Evolutionary conservation across 2,329 filamentous ascomycete genomes (phyloP), one percentile per base, ranked within the genome.

Genomic region (Colletotrichum paranaense): DNA sequence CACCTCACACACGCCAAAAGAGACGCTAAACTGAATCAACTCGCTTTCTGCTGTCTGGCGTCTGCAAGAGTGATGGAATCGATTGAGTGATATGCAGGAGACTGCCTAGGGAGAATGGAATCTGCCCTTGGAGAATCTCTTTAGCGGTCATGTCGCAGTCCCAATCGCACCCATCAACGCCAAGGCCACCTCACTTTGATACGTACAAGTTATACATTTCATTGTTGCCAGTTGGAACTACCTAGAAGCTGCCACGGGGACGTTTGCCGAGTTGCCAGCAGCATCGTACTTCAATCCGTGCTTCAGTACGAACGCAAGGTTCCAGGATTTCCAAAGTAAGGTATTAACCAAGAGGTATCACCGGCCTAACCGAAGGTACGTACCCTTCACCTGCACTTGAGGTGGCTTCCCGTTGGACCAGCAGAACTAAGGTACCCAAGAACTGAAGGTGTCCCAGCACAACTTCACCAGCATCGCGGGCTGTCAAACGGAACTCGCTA

Each of bases 311-410:
- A 42, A 42, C 19, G 2, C 62, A 59, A 57, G 68, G 63, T 60
- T 52, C 57, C 46, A 49, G 42, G 42, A n/a, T 49, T 49, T 19
- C 9, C 2, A 49, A 9, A 19, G 24, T 35, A 46, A 35, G 32
- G 32, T 35, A 35, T 35, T 2, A 11, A 5, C 32, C 11, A 35
- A 12, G 32, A 35, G 22, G 19, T 68, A 58, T 19, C 30, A 68
- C 69, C 69, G 69, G 65, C 53, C 52, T 42, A 58, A 62, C 65
- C 65, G 69, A n/a, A 5, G 52, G 52, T 30, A 72, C 52, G 69
- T 72, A 52, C 58, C 58, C n/a, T 35, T 14, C 28, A 26, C 30
- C 46, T 67, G 22, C 56, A 46, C 46, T 63, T 63, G 26, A 26
- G 16, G 14, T 19, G 38, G 38, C 38, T 22, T 24, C 16, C 58